Conservation (phyloP, 2,329 filamentous ascomycete species). For the Atkinsonella texensis region DNA sequence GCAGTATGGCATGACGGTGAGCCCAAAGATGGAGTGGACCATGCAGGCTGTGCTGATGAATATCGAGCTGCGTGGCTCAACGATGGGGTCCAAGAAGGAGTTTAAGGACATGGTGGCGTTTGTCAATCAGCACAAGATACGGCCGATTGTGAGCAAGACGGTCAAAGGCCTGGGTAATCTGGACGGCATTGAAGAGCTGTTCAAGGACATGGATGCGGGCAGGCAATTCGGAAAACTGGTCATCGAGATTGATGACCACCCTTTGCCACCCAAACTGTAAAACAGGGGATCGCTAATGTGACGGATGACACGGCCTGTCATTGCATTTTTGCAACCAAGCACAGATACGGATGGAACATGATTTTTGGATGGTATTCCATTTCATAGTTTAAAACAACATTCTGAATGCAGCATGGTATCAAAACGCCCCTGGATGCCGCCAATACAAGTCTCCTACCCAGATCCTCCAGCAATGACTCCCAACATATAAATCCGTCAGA, state of each 20-base stretch:
- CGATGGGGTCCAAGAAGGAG: constrained; percentile 84
- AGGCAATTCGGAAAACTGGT: constrained; percentile 90
- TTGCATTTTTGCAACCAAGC: neutral
- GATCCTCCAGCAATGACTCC: neutral
- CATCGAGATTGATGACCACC: constrained; percentile 47
- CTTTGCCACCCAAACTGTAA: constrained; percentile 28
- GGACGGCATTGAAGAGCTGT: constrained; percentile 67
- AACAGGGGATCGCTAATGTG: neutral
- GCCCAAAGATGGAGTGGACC: constrained; percentile 73
- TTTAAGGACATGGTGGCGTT: constrained; percentile 87
- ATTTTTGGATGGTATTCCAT: neutral
- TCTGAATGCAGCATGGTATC: constrained; percentile 8
- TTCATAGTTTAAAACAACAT: constrained; percentile 2
- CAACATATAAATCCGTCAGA: neutral
- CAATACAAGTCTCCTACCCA: neutral
- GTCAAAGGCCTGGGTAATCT: constrained; percentile 64
- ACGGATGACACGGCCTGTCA: too few species aligned
- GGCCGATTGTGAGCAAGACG: constrained; percentile 64
- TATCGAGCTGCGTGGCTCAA: constrained; percentile 72
- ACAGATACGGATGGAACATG: neutral
- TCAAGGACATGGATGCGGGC: constrained; percentile 77
- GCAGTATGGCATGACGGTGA: constrained; percentile 82
- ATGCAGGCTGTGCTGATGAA: constrained; percentile 82
- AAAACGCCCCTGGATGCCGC: constrained; percentile 7
- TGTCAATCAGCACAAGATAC: constrained; percentile 59